Evolutionary conservation across 345 rosid species (phyloP), one percentile per base, ranked within the genome.

Genomic region (Melaleuca alternifolia): DNA sequence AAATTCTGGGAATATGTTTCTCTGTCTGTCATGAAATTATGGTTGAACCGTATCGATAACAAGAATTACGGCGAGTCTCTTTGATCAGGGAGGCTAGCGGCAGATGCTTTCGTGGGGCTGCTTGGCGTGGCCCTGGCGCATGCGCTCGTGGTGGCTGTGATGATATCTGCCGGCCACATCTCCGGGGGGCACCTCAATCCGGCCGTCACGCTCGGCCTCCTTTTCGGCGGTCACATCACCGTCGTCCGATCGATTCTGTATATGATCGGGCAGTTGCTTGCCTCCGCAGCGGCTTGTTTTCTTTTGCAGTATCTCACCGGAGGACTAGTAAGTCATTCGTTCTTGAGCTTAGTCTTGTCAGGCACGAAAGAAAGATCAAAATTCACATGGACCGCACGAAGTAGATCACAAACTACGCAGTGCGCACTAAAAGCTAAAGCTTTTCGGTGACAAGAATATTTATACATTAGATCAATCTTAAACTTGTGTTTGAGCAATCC

Each of bases 121-220:
- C 89, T 96, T 7, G 88, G 84, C 16, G 99, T 97, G 84, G 97
- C 98, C 15, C 87, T 95, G 92, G 95, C 99, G 57, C 97, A 95
- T 87, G 95, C 97, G 23, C 89, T 97, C 23, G 96, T 96, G 85
- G 98, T 96, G 88, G 96, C 91, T 0, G 99, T 94, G 57, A 96
- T 94, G 98, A 93, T 96, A 84, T 93, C 96, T 0, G 98, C 96
- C 2, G 98, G 99, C 21, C 99, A 92, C 88, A 94, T 94, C 85
- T 97, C 98, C 28, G 99, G 98, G 33, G 98, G 99, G 9, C 99
- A 96, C 90, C 96, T 97, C 30, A 97, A 96, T 88, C 99, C 99
- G 0, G 95, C 98, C 0, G 99, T 97, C n/a, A 94, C 99, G 13
- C 85, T 97, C 6, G 97, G 98, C 84, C 94, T 97, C 75, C 94